Base-by-base conservation (phyloP, 768 basidiomycete genomes). In the Arthromyces matolae region DNA sequence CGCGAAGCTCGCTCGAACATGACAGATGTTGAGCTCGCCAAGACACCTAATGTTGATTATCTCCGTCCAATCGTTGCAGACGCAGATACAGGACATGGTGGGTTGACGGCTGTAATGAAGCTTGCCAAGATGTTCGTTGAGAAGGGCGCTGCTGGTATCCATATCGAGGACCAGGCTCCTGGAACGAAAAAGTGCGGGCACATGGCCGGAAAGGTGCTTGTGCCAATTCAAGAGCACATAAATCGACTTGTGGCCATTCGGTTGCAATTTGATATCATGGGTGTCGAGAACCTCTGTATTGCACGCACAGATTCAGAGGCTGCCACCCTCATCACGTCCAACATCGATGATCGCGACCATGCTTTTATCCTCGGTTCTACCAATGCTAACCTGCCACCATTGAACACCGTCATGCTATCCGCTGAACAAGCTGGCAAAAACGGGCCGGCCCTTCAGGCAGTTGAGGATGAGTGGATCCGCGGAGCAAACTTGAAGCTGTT, bases 61-160 rank as follows among this genome's bases (percentile, higher is more conserved):
- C 82, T 96, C 54, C 87, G 95, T 19, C 95, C 95, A 5, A 79
- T 99, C 55, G 75, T 99, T 54, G 95, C 96, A 14, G 96, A 99
- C 68, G 96, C 93, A 9, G 96, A 99, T 65, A 98, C 96, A 19
- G 95, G 95, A 5, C 95, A 98, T 63, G 95, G 95, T 60, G 95
- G 95, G 52, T 72, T 98, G 57, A 97, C 94, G n/a, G 93, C 96
- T 14, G 84, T 92, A 52, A 95, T 98, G 92, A 98, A 97, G 72
- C 83, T 99, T 52, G 83, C 96, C 49, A 99, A 99, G 71, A 84
- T 99, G 80, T 97, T 99, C 63, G 93, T 97, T 55, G 96, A 99
- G 71, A 90, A 93, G 59, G 95, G 96, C 53, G 96, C 96, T 0
- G 94, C 96, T 13, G 96, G 95, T 18, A 92, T 99, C 44, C 96